Evolutionary conservation across 345 rosid species (phyloP).

Genomic region (Dipteronia dyeriana): DNA sequence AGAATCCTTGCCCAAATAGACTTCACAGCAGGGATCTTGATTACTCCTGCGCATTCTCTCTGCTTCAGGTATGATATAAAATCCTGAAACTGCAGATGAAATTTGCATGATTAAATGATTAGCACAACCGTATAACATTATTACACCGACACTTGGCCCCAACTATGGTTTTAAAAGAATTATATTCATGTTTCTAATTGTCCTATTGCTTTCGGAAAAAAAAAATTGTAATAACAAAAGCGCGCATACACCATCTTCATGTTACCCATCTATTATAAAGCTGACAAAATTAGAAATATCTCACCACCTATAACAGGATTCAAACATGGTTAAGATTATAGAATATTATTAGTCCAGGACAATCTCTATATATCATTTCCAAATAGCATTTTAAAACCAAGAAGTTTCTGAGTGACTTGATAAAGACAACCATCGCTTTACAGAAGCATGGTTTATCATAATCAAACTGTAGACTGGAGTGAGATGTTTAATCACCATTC

Average conservation of each 20-base stretch:
- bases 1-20: conserved; percentile 93
- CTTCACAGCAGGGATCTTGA: conserved; percentile 76
- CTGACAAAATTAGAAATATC: not conserved
- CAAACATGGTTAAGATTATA: not conserved
- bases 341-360: not conserved
- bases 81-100: conserved; percentile 74
- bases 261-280: not conserved
- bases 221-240: not conserved
- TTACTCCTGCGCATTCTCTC: conserved; percentile 96
- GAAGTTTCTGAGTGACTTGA: too few species aligned
- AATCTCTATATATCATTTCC: not conserved
- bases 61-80: conserved; percentile 90
- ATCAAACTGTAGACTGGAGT: too few species aligned
- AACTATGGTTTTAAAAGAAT: not conserved
- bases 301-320: not conserved
- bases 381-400: not conserved
- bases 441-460: not conserved
- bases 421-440: not conserved
- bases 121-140: not conserved
- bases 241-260: not conserved
- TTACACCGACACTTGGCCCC: not conserved
- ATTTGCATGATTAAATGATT: not conserved
- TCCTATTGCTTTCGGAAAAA: too few species aligned
- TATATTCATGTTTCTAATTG: not conserved
- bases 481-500: not conserved